These are phyloP conservation scores for Spiraea crenata DNA, from an alignment of 331 rosid species.

Conservation along the genomic window DNA sequence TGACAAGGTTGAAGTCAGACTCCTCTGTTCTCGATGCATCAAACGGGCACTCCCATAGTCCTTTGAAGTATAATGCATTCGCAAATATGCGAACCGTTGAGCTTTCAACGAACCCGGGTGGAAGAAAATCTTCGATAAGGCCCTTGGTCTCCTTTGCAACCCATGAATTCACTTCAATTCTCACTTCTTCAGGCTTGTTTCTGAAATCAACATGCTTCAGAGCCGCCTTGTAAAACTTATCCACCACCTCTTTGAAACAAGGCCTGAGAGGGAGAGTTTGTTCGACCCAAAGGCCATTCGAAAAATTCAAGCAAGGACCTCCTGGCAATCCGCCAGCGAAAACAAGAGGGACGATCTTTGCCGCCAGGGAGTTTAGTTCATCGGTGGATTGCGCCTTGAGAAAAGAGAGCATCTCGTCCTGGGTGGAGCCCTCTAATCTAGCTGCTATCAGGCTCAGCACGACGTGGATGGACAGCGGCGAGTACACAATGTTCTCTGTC, in stretches of 20 bases:
- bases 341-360: conserved; percentile 26
- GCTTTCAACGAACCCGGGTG: conserved; percentile 52
- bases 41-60: conserved; percentile 60
- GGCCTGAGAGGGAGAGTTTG: conserved; percentile 47
- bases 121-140: conserved; percentile 68
- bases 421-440: conserved; percentile 57
- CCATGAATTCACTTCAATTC: conserved; percentile 34
- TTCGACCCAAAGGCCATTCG: conserved; percentile 58
- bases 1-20: conserved; percentile 51
- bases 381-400: conserved; percentile 33
- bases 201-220: no score
- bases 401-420: conserved; percentile 59
- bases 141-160: conserved; percentile 72
- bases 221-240: conserved; percentile 10
- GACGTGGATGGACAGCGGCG: conserved; percentile 65
- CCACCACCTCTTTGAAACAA: conserved; percentile 55
- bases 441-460: conserved; percentile 23
- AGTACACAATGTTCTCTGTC: conserved; percentile 49
- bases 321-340: no score
- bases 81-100: conserved; percentile 56
- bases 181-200: no score
- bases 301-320: conserved; percentile 49
- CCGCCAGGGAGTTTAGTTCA: background rate
- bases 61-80: conserved; percentile 72
- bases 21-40: conserved; percentile 44